Evolutionary conservation across 176 grass and related monocot genomes (phyloP).

Genomic region (Puya raimondii): DNA sequence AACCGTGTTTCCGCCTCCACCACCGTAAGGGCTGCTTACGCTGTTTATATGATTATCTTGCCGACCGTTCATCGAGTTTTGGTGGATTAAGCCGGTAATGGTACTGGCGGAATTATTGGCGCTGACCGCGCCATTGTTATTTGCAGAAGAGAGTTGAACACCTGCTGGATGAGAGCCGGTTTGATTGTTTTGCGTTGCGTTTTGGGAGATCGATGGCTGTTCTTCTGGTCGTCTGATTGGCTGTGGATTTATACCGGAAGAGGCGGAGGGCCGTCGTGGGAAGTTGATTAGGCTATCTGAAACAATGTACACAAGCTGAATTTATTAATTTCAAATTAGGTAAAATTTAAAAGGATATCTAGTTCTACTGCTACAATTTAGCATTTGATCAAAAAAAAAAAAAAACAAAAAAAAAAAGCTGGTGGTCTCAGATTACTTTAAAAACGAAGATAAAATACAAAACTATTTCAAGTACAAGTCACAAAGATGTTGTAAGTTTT

Average conservation of each 20-base stretch:
- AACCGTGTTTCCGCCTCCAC: slow-evolving; percentile 5
- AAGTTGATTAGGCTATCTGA: slow-evolving; percentile 38
- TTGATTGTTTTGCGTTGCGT: slow-evolving; percentile 2
- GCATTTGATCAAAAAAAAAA: neutral
- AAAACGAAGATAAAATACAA: too few relatives aligned
- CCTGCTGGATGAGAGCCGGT: slow-evolving; percentile 1
- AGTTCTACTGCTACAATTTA: neutral
- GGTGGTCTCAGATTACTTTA: too few relatives aligned
- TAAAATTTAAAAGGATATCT: too few relatives aligned
- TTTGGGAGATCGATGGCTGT: slow-evolving; percentile 10
- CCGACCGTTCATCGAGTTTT: slow-evolving; percentile 14
- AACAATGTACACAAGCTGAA: neutral
- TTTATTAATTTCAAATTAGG: neutral
- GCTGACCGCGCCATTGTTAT: slow-evolving; percentile 1
- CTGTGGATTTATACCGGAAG: slow-evolving; percentile 9
- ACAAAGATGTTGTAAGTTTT: too few relatives aligned
- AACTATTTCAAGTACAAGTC: too few relatives aligned
- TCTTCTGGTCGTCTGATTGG: slow-evolving; percentile 13
- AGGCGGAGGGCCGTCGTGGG: slow-evolving; percentile 4
- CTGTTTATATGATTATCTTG: slow-evolving; percentile 9
- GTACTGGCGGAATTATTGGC: slow-evolving; percentile 15
- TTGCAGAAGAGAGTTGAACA: slow-evolving; percentile 13
- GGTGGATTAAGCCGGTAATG: slow-evolving; percentile 10
- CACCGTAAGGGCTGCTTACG: neutral
- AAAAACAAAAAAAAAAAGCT: neutral